Evolutionary conservation across 495 filamentous ascomycete species (phyloP).

Genomic region (Podospora pseudopauciseta): DNA sequence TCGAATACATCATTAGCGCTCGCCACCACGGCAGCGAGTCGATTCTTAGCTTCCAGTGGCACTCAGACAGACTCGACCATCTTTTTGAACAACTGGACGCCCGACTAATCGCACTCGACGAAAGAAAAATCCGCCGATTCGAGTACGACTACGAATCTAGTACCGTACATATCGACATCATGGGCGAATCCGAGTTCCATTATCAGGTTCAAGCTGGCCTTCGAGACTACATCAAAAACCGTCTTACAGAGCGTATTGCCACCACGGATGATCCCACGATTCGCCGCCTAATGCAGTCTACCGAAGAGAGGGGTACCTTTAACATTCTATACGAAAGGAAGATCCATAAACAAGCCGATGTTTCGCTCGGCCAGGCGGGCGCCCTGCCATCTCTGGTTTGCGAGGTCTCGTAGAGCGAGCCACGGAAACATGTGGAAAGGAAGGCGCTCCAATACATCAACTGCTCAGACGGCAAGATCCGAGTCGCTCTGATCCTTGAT

Average conservation of each 20-base stretch:
- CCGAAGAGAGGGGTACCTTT: not conserved
- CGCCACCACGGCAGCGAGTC: conserved; percentile 12
- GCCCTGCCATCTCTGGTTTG: conserved; percentile 12
- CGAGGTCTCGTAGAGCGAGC: conserved; percentile 19
- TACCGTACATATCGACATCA: conserved; percentile 14
- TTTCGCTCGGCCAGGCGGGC: conserved; percentile 7
- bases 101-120: conserved; percentile 10
- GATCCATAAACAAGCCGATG: conserved; percentile 10
- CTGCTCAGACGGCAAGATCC: conserved; percentile 13
- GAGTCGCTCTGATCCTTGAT: conserved; percentile 9
- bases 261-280: not conserved
- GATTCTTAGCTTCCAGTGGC: conserved; percentile 14
- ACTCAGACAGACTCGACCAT: conserved; percentile 5
- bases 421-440: conserved; percentile 13
- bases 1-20: conserved; percentile 11
- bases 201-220: conserved; percentile 11
- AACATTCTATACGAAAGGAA: conserved; percentile 8
- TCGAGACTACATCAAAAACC: not conserved
- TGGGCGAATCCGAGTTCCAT: conserved; percentile 11
- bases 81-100: conserved; percentile 7
- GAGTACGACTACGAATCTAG: conserved; percentile 17
- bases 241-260: not conserved
- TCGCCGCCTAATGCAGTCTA: not conserved
- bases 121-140: conserved; percentile 9
- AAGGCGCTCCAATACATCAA: conserved; percentile 15